Evolutionary conservation across 2,329 filamentous ascomycete species (phyloP).

Genomic region (Fusarium sp.): DNA sequence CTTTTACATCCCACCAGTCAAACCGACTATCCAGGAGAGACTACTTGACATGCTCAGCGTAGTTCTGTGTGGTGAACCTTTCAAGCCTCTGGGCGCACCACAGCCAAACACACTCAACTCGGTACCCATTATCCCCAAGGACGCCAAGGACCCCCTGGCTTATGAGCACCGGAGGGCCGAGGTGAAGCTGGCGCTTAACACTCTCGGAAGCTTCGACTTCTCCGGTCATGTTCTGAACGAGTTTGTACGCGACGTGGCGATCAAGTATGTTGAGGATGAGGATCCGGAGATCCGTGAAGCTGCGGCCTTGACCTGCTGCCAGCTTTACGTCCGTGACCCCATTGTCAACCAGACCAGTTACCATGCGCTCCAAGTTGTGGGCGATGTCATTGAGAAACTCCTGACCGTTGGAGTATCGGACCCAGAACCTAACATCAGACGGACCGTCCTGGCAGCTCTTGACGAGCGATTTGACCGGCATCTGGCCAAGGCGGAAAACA

Average conservation of each 20-base stretch:
- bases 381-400: constrained; percentile 97
- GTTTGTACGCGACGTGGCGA: constrained; percentile 97
- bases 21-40: constrained; percentile 91
- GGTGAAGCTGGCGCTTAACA: constrained; percentile 92
- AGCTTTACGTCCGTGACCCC: constrained; percentile 95
- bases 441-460: constrained; percentile 88
- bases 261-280: constrained; percentile 97
- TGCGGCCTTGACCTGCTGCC: constrained; percentile 95
- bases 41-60: constrained; percentile 94
- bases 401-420: constrained; percentile 96
- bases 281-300: constrained; percentile 94
- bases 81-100: constrained; percentile 91
- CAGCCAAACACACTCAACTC: constrained; percentile 83
- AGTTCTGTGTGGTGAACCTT: constrained; percentile 91
- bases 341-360: constrained; percentile 98
- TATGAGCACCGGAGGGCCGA: constrained; percentile 86
- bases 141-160: constrained; percentile 85
- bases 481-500: constrained; percentile 97
- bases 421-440: constrained; percentile 86
- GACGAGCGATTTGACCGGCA: constrained; percentile 96
- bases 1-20: constrained; percentile 96
- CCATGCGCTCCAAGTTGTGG: constrained; percentile 95
- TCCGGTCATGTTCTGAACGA: constrained; percentile 93
- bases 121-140: constrained; percentile 86
- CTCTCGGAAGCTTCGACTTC: constrained; percentile 98